Evolutionary conservation across 192 early-diverging fungal genomes (phyloP).

Genomic region (Backusella circina): DNA sequence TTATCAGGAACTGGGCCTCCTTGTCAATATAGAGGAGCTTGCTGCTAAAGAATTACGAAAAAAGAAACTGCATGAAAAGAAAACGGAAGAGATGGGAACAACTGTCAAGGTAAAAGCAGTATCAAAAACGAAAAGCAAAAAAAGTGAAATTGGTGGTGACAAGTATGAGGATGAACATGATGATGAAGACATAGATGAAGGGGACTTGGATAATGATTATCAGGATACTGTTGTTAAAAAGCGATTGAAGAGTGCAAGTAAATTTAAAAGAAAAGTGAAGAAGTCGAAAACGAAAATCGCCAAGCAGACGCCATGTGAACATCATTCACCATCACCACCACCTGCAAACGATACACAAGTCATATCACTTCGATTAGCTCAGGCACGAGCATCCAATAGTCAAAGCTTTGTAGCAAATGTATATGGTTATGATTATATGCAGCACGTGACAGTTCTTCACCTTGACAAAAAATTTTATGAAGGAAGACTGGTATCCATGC

Average conservation of each 20-base stretch:
- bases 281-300: neutral
- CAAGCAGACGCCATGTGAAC: neutral
- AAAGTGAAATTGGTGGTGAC: too few relatives aligned
- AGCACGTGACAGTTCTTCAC: conserved; percentile 38
- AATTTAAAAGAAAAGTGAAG: neutral
- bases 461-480: conserved; percentile 36
- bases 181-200: neutral
- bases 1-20: conserved; percentile 21
- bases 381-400: neutral
- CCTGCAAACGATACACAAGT: neutral
- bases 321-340: neutral
- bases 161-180: neutral
- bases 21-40: conserved; percentile 3
- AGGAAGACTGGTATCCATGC: conserved; percentile 34
- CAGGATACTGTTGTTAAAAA: neutral
- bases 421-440: conserved; percentile 36
- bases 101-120: neutral
- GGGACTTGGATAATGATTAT: neutral
- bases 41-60: conserved; percentile 2
- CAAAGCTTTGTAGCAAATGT: conserved; percentile 32
- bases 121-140: neutral
- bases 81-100: neutral
- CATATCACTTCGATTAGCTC: neutral
- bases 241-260: neutral
- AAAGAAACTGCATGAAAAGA: conserved; percentile 6